These are phyloP conservation scores for Colletotrichum lentis DNA, from an alignment of 2,329 filamentous ascomycete species.

Conservation along the genomic window DNA sequence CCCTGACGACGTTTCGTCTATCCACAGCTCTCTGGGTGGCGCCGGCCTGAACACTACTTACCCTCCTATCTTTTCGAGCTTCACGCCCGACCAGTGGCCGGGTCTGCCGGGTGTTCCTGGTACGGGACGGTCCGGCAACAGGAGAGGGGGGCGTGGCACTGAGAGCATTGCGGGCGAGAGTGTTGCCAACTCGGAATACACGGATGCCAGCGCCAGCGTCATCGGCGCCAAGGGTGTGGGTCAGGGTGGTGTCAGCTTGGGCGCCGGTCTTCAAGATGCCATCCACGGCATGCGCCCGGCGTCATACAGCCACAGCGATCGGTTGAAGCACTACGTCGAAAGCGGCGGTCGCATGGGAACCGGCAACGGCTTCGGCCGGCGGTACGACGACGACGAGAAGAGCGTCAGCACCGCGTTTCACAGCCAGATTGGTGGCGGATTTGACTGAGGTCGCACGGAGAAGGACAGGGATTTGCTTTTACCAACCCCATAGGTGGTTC, in stretches of 20 bases:
- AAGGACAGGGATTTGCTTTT: slow-evolving; percentile 32
- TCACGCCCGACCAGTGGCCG: slow-evolving; percentile 88
- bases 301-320: slow-evolving; percentile 82
- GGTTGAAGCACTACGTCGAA: slow-evolving; percentile 93
- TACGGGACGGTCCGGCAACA: slow-evolving; percentile 69
- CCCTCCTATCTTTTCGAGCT: slow-evolving; percentile 94
- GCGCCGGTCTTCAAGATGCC: slow-evolving; percentile 77
- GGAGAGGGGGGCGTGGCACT: slow-evolving; percentile 71
- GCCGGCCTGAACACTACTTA: slow-evolving; percentile 83
- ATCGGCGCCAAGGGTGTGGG: slow-evolving; percentile 77
- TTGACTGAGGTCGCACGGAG: slow-evolving; percentile 54
- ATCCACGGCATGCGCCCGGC: slow-evolving; percentile 71
- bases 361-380: slow-evolving; percentile 66
- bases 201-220: slow-evolving; percentile 81
- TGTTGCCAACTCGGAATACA: slow-evolving; percentile 88
- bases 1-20: slow-evolving; percentile 94
- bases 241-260: slow-evolving; percentile 87
- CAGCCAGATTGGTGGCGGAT: slow-evolving; percentile 81
- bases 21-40: slow-evolving; percentile 91
- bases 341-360: slow-evolving; percentile 75
- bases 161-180: slow-evolving; percentile 91
- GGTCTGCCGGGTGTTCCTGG: slow-evolving; percentile 72
- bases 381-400: slow-evolving; percentile 90
- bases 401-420: slow-evolving; percentile 97
- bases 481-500: slow-evolving; percentile 28